phyloP scores from a whole-genome alignment of 495 filamentous ascomycete genomes.

The Staphylotrichum longicolle region DNA sequence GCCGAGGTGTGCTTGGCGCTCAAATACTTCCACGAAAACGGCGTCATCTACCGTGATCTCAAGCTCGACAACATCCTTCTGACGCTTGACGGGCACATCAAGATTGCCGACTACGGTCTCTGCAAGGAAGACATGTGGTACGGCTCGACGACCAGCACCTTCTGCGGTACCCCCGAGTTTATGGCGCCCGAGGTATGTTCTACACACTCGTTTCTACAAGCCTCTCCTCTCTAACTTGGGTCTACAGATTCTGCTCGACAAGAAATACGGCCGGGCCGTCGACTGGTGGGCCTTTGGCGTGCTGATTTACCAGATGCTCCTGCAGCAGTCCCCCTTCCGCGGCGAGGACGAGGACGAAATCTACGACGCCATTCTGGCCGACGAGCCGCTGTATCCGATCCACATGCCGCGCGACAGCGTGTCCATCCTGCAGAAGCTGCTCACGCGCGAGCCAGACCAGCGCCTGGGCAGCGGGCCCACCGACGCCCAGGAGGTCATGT shows the following conservation, averaged over 20 bases:
- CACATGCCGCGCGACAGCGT: conserved; percentile 99
- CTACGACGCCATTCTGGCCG: conserved; percentile 97
- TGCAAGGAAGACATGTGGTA: conserved; percentile 99
- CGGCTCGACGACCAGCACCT: conserved; percentile 92
- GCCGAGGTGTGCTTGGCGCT: conserved; percentile 95
- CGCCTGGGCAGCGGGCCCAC: conserved; percentile 92
- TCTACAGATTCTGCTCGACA: conserved; percentile 86
- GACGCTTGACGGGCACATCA: conserved; percentile 95
- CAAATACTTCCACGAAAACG: conserved; percentile 99
- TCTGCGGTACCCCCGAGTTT: conserved; percentile 98
- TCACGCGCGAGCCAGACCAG: conserved; percentile 91
- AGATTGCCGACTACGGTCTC: conserved; percentile 96
- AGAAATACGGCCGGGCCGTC: conserved; percentile 97
- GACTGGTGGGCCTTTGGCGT: conserved; percentile 99
- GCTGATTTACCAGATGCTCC: conserved; percentile 98
- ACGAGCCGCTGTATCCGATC: conserved; percentile 97
- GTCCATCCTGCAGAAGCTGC: conserved; percentile 94
- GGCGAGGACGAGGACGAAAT: conserved; percentile 99
- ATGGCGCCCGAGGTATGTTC: conserved; percentile 92
- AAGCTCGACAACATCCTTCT: conserved; percentile 99
- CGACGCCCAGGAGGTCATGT: conserved; percentile 99
- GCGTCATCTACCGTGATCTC: conserved; percentile 98
- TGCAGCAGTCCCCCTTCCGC: conserved; percentile 98
- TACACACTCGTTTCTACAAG: neutral
- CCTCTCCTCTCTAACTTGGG: no score